These are phyloP conservation scores for Beauveria sp. DNA, from an alignment of 2,329 filamentous ascomycete genomes.

Conservation along the genomic window DNA sequence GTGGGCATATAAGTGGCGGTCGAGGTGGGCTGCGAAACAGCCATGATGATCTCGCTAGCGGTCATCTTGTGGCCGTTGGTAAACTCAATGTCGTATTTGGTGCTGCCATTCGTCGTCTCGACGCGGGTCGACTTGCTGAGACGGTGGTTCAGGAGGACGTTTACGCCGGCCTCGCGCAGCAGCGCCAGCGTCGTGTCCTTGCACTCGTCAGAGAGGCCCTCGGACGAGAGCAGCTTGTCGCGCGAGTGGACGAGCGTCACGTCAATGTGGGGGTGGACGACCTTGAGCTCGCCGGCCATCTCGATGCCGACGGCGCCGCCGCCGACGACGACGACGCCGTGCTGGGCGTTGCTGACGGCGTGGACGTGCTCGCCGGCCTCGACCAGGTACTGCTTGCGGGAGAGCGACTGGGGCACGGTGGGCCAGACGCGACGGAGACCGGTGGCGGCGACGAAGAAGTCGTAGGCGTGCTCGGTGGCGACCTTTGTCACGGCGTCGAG, in stretches of 20 bases:
- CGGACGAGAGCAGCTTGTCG: slow-evolving; percentile 61
- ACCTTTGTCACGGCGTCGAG: slow-evolving; percentile 39
- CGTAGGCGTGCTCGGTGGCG: slow-evolving; percentile 47
- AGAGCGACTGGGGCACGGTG: slow-evolving; percentile 60
- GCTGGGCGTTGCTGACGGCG: slow-evolving; percentile 40
- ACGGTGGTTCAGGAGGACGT: slow-evolving; percentile 55
- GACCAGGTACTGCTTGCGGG: slow-evolving; percentile 52
- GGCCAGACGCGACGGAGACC: slow-evolving; percentile 65
- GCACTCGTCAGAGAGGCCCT: slow-evolving; percentile 62
- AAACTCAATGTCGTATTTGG: slow-evolving; percentile 45
- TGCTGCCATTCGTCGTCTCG: slow-evolving; percentile 33
- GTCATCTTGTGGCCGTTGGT: slow-evolving; percentile 51
- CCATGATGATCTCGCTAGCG: slow-evolving; percentile 61
- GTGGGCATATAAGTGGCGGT: slow-evolving; percentile 56
- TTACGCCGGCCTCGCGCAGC: slow-evolving; percentile 54
- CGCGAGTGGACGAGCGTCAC: slow-evolving; percentile 73
- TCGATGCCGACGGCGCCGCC: slow-evolving; percentile 74
- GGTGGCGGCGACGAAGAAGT: slow-evolving; percentile 67
- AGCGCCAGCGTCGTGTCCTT: slow-evolving; percentile 54
- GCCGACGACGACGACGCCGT: slow-evolving; percentile 65
- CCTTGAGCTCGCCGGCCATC: slow-evolving; percentile 72
- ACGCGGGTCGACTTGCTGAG: slow-evolving; percentile 41
- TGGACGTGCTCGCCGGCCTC: slow-evolving; percentile 56
- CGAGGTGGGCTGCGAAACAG: slow-evolving; percentile 56
- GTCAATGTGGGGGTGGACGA: slow-evolving; percentile 52